Evolutionary conservation across 495 filamentous ascomycete genomes (phyloP).

Genomic region (Talaromyces adpressus): DNA sequence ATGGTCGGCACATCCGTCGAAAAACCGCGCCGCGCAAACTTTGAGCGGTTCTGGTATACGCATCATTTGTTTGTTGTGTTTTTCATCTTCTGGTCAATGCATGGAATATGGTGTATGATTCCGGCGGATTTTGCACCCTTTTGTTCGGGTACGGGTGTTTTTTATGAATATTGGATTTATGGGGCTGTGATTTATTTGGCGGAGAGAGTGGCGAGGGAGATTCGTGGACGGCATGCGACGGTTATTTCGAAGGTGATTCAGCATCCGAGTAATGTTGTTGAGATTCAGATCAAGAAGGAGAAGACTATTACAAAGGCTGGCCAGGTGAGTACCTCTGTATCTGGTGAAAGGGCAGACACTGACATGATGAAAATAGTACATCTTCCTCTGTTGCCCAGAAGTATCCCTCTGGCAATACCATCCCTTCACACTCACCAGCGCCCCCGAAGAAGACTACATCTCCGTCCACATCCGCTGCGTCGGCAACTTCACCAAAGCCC

Average conservation of each 20-base stretch:
- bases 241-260: conserved; percentile 79
- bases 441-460: conserved; percentile 76
- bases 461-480: conserved; percentile 70
- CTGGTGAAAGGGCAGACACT: background rate
- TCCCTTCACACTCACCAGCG: conserved; percentile 71
- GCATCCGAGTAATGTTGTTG: conserved; percentile 74
- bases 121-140: conserved; percentile 66
- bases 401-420: conserved; percentile 76
- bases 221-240: conserved; percentile 65
- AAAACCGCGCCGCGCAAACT: conserved; percentile 61
- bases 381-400: conserved; percentile 75
- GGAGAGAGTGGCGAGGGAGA: conserved; percentile 62
- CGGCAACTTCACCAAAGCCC: conserved; percentile 59
- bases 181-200: conserved; percentile 65
- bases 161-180: conserved; percentile 77
- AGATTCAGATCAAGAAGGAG: conserved; percentile 83
- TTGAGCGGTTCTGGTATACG: conserved; percentile 75
- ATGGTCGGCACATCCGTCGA: conserved; percentile 66
- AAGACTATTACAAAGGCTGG: conserved; percentile 69
- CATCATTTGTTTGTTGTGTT: conserved; percentile 74
- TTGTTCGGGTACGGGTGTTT: conserved; percentile 64
- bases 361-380: conserved; percentile 39
- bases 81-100: conserved; percentile 76
- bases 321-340: conserved; percentile 33
- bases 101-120: conserved; percentile 77